phyloP scores from a whole-genome alignment of 2,329 filamentous ascomycete genomes.

The Septoria linicola region DNA sequence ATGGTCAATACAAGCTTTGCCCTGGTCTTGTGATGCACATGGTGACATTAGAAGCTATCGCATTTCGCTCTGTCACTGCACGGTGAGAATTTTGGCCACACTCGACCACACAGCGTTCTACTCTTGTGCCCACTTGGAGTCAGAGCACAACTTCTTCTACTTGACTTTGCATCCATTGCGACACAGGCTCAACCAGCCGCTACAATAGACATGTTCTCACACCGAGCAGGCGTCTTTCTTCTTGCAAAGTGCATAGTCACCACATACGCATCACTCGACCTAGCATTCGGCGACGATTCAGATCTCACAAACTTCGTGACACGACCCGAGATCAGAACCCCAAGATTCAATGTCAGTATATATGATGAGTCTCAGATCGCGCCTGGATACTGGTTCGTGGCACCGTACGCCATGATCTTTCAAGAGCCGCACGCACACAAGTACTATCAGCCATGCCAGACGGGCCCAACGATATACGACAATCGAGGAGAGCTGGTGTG shows the following conservation, averaged over 20 bases:
- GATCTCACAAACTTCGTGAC: slow-evolving; percentile 8
- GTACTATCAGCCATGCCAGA: slow-evolving; percentile 18
- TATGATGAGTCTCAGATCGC: slow-evolving; percentile 14
- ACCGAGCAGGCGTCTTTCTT: background rate
- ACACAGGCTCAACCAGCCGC: background rate
- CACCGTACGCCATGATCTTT: slow-evolving; percentile 21
- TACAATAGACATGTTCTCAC: background rate
- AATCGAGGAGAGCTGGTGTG: slow-evolving; percentile 24
- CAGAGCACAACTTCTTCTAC: no score
- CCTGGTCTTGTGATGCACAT: no score
- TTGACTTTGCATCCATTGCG: no score
- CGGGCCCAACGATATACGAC: slow-evolving; percentile 25
- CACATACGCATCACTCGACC: background rate
- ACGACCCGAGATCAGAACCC: slow-evolving; percentile 26
- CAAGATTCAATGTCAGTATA: slow-evolving; percentile 20
- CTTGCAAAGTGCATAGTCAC: background rate
- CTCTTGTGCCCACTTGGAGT: no score
- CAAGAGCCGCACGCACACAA: slow-evolving; percentile 6
- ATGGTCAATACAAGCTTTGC: no score
- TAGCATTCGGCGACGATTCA: slow-evolving; percentile 5
- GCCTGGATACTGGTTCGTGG: slow-evolving; percentile 27
- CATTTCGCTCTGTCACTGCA: no score
- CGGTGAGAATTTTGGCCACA: no score
- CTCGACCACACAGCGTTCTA: no score
- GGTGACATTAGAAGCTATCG: no score